Evolutionary conservation across 495 filamentous ascomycete species (phyloP).

Genomic region (Cairneyella variabilis): DNA sequence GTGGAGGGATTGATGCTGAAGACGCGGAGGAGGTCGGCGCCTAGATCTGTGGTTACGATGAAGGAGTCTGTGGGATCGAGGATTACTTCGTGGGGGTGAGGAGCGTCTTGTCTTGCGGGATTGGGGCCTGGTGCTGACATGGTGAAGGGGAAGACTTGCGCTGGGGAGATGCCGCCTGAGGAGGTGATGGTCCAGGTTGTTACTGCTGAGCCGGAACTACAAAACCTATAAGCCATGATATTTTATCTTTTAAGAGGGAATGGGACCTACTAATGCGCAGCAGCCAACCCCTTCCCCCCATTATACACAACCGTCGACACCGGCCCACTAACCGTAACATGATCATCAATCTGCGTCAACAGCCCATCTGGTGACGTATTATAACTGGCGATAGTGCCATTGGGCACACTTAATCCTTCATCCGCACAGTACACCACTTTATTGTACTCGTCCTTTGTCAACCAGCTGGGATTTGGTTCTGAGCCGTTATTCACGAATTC

Average conservation of each 20-base stretch:
- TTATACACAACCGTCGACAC: conserved; percentile 42
- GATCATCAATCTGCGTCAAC: conserved; percentile 33
- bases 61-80: conserved; percentile 66
- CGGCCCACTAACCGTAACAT: conserved; percentile 34
- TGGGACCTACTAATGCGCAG: conserved; percentile 46
- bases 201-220: conserved; percentile 19
- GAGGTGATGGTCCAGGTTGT: conserved; percentile 17
- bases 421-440: conserved; percentile 57
- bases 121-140: conserved; percentile 43
- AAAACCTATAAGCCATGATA: too few relatives aligned
- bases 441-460: conserved; percentile 44
- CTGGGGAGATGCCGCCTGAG: conserved; percentile 26
- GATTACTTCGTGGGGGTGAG: conserved; percentile 69
- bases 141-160: conserved; percentile 51
- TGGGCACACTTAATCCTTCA: conserved; percentile 40
- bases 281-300: conserved; percentile 35
- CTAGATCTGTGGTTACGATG: conserved; percentile 66
- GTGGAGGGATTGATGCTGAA: conserved; percentile 48
- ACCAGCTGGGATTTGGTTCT: conserved; percentile 55
- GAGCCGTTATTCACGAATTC: conserved; percentile 44
- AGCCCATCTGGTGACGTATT: conserved; percentile 30
- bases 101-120: conserved; percentile 52
- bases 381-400: conserved; percentile 42
- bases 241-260: too few relatives aligned
- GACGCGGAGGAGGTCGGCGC: conserved; percentile 65